These are phyloP conservation scores for Barnettozyma botsteinii DNA, from an alignment of 805 yeast genomes.

Conservation along the genomic window DNA sequence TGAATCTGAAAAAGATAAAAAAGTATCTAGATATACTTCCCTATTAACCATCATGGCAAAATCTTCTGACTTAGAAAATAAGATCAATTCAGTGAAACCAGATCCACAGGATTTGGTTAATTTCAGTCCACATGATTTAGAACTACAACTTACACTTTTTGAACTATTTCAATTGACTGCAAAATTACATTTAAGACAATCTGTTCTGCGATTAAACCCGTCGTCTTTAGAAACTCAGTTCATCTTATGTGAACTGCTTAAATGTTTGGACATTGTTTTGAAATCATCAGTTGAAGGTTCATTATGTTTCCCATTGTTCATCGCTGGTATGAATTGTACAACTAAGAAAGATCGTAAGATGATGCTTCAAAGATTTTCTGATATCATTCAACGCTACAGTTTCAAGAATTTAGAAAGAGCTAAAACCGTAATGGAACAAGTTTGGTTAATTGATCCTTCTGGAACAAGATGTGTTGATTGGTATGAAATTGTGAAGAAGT, in stretches of 20 bases:
- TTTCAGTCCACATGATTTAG: constrained; percentile 43
- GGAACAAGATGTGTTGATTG: constrained; percentile 68
- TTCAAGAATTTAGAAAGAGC: constrained; percentile 56
- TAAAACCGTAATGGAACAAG: constrained; percentile 33
- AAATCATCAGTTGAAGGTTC: constrained; percentile 68
- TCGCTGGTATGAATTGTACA: constrained; percentile 67
- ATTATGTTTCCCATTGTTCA: constrained; percentile 69
- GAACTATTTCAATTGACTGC: constrained; percentile 68
- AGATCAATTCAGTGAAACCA: constrained; percentile 48
- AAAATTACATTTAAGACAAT: constrained; percentile 59
- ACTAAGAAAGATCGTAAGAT: constrained; percentile 43
- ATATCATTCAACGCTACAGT: constrained; percentile 54
- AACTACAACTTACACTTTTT: constrained; percentile 62
- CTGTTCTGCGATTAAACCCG: constrained; percentile 56
- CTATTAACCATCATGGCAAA: constrained; percentile 30
- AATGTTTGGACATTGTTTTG: constrained; percentile 54
- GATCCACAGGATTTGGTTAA: constrained; percentile 39
- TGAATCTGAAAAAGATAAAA: constrained; percentile 19
- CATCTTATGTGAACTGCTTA: constrained; percentile 45
- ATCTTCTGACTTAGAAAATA: constrained; percentile 39
- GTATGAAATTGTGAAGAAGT: constrained; percentile 56
- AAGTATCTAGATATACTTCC: constrained; percentile 29
- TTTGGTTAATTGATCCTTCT: constrained; percentile 36
- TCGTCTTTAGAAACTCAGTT: constrained; percentile 58
- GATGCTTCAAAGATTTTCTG: constrained; percentile 48